phyloP scores from a whole-genome alignment of 1,284 basidiomycete genomes.

The Ganoderma lucidum region DNA sequence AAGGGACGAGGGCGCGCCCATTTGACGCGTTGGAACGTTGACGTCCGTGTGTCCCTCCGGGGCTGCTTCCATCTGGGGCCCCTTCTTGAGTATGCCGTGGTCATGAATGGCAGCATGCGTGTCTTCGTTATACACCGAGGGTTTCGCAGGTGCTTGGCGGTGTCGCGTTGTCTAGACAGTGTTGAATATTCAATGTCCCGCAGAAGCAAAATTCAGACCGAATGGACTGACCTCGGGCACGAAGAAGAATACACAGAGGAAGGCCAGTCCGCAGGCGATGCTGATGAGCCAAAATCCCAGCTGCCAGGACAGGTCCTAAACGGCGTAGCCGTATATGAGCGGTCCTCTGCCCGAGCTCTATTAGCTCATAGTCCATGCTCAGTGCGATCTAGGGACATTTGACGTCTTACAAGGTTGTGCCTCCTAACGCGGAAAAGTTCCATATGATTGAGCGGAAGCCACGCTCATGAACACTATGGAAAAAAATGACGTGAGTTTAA shows the following conservation, averaged over 20 bases:
- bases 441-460: slow-evolving; percentile 51
- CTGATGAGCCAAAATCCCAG: slow-evolving; percentile 53
- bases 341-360: slow-evolving; percentile 38
- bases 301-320: slow-evolving; percentile 50
- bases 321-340: slow-evolving; percentile 50
- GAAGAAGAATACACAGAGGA: slow-evolving; percentile 44
- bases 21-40: too few species aligned
- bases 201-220: too few species aligned
- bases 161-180: too few species aligned
- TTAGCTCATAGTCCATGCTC: neutral
- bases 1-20: neutral
- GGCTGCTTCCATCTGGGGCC: neutral
- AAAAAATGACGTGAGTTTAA: neutral
- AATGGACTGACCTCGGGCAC: too few species aligned
- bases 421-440: slow-evolving; percentile 51
- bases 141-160: too few species aligned
- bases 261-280: slow-evolving; percentile 47
- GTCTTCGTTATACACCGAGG: slow-evolving; percentile 41
- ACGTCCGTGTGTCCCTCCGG: too few species aligned
- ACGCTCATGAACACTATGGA: slow-evolving; percentile 49
- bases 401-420: slow-evolving; percentile 47
- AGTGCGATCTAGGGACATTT: too few species aligned
- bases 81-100: slow-evolving; percentile 37
- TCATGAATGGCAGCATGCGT: slow-evolving; percentile 34
- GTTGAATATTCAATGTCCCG: too few species aligned